Evolutionary conservation across 2,329 filamentous ascomycete species (phyloP).

Genomic region (Botrytis porri): DNA sequence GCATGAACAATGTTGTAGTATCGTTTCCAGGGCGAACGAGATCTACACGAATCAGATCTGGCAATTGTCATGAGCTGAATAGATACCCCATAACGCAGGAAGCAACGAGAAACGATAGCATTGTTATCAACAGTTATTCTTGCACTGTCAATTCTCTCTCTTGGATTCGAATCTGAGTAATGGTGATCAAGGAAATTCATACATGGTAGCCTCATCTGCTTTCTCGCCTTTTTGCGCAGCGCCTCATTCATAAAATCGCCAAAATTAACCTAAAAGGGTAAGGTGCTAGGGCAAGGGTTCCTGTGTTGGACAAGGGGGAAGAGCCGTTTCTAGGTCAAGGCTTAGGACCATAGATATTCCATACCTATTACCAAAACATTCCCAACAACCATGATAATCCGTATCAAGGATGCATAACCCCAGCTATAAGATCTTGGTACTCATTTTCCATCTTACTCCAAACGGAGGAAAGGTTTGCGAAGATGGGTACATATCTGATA

Average conservation of each 20-base stretch:
- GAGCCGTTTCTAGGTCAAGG: constrained; percentile 19
- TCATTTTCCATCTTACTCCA: background rate
- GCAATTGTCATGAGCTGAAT: constrained; percentile 13
- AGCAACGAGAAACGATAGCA: constrained; percentile 6
- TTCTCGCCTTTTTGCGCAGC: constrained; percentile 16
- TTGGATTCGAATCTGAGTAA: background rate
- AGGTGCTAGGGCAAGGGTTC: constrained; percentile 1
- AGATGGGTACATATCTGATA: background rate
- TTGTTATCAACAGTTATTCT: constrained; percentile 11
- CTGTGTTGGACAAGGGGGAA: constrained; percentile 6
- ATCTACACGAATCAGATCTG: constrained; percentile 4
- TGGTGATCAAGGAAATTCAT: background rate
- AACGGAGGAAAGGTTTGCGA: constrained; percentile 1
- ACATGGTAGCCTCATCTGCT: constrained; percentile 12
- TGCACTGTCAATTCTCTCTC: background rate
- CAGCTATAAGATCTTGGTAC: constrained; percentile 8
- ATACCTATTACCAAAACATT: background rate
- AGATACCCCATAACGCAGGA: constrained; percentile 15
- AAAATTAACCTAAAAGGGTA: constrained; percentile 16
- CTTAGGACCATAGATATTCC: background rate
- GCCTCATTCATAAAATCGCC: constrained; percentile 12
- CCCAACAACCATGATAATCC: background rate
- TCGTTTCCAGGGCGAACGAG: background rate
- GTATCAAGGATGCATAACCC: constrained; percentile 1
- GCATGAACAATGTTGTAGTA: background rate